Evolutionary conservation across 768 basidiomycete genomes (phyloP).

Genomic region (Suillus subaureus): DNA sequence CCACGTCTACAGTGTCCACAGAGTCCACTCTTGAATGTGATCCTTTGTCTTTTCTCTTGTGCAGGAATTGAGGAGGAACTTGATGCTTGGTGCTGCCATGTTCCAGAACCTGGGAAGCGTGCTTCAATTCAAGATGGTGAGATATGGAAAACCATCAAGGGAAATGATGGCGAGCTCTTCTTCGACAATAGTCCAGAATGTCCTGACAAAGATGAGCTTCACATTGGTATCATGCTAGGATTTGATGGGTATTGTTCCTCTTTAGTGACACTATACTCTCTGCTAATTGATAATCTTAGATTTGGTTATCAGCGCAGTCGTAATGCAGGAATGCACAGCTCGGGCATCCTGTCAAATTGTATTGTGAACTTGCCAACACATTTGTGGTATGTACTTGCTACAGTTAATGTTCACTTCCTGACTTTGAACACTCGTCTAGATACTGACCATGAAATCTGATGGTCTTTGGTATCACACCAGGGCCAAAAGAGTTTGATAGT

Average conservation of each 20-base stretch:
- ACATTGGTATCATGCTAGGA: neutral
- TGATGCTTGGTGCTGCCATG: neutral
- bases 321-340: neutral
- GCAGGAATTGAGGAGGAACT: neutral
- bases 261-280: neutral
- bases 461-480: neutral
- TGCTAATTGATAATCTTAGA: neutral
- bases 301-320: neutral
- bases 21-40: neutral
- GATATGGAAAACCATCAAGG: no score
- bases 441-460: neutral
- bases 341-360: neutral
- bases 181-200: neutral
- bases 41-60: neutral
- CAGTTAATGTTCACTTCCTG: neutral
- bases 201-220: neutral
- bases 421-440: neutral
- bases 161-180: neutral
- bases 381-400: neutral
- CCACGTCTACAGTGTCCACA: neutral
- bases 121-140: neutral
- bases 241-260: neutral
- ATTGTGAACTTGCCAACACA: neutral
- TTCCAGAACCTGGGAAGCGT: neutral
- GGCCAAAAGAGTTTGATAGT: no score